A percentile compares a stretch with the other conserved stretches of the same genome.
Conservation (phyloP, 2,329 filamentous ascomycete genomes). For the Gnomoniopsis sp. region DNA sequence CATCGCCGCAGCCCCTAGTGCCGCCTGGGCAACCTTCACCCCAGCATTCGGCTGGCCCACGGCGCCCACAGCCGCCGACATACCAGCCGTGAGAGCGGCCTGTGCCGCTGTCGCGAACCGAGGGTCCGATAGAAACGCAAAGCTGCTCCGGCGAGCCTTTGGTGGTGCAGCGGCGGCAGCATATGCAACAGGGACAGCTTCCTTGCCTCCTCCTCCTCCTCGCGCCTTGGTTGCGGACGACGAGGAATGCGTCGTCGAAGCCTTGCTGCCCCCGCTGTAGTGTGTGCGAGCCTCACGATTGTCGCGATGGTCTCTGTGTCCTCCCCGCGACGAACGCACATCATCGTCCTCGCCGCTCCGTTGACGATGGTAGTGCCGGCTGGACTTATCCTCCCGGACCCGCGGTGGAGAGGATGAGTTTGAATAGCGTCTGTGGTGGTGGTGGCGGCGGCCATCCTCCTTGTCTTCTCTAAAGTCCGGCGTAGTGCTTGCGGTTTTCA, state of each 20-base stretch:
- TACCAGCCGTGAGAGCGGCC: slow-evolving; percentile 24
- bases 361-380: background rate
- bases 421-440: slow-evolving; percentile 5
- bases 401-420: slow-evolving; percentile 7
- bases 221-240: background rate
- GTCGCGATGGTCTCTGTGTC: background rate
- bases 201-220: background rate
- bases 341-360: background rate
- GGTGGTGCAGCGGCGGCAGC: background rate
- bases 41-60: slow-evolving; percentile 23
- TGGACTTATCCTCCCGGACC: background rate
- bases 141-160: background rate
- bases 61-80: slow-evolving; percentile 20
- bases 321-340: background rate
- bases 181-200: background rate
- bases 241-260: background rate
- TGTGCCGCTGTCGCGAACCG: slow-evolving; percentile 23
- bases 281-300: slow-evolving; percentile 1
- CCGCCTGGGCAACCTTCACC: slow-evolving; percentile 22
- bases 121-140: slow-evolving; percentile 16
- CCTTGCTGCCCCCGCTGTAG: background rate
- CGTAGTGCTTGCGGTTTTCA: slow-evolving; percentile 7
- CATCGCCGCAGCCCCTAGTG: slow-evolving; percentile 23
- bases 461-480: slow-evolving; percentile 10
- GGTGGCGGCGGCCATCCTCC: background rate